These are phyloP conservation scores for Eimeria falciformis DNA, from an alignment of 169 alveolate species.

Conservation along the genomic window DNA sequence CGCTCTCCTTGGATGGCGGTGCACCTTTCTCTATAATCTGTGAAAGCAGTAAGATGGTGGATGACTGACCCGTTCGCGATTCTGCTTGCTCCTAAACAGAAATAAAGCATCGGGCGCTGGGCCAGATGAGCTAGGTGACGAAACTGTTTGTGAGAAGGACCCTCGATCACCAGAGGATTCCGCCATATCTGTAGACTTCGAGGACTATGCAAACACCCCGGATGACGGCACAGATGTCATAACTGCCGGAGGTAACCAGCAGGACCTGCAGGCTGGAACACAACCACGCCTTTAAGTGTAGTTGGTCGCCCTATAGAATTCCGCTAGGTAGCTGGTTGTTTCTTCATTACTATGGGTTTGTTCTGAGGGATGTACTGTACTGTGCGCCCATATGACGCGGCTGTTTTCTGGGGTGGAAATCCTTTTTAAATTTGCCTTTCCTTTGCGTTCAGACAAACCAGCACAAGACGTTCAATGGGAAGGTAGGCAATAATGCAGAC, in stretches of 20 bases:
- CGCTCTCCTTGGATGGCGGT: no score
- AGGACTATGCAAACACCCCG: conserved; percentile 67
- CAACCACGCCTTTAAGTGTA: no score
- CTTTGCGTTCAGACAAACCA: conserved; percentile 30
- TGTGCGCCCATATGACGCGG: no score
- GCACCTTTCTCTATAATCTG: not conserved
- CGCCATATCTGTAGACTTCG: conserved; percentile 63
- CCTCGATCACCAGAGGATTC: conserved; percentile 45
- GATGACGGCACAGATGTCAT: conserved; percentile 59
- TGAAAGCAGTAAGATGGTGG: not conserved
- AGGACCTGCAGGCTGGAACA: not conserved
- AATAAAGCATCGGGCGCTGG: not conserved
- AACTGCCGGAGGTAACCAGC: conserved; percentile 47
- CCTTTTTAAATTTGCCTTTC: not conserved
- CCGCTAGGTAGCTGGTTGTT: no score
- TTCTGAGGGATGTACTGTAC: no score
- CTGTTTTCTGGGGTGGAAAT: no score
- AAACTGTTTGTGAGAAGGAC: conserved; percentile 50
- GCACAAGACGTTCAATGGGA: conserved; percentile 70
- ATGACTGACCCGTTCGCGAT: not conserved
- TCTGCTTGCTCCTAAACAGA: not conserved
- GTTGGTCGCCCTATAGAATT: no score
- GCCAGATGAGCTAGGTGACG: conserved; percentile 3
- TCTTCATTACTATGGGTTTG: no score
- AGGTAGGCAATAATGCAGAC: conserved; percentile 2